Percentiles rank a stretch among this genome's conserved stretches.
Evolutionary conservation across 2,329 filamentous ascomycete genomes (phyloP).

Genomic region (Teratosphaeria viscida): DNA sequence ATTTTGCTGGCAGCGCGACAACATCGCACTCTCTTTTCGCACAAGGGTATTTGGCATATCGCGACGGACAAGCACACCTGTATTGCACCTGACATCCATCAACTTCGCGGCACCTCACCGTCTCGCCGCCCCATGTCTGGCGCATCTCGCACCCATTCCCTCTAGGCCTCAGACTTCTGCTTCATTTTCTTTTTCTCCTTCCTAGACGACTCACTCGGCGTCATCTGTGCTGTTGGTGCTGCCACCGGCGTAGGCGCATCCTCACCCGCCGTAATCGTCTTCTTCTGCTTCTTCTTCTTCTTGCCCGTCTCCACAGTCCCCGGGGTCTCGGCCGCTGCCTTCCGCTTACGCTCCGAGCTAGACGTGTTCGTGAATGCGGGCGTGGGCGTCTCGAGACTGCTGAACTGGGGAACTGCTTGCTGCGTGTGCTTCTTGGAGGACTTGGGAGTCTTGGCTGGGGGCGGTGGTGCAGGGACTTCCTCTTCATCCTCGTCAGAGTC

Average conservation of each 20-base stretch:
- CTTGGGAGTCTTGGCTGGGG: constrained; percentile 5
- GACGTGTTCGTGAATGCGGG: constrained; percentile 8
- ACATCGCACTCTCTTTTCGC: neutral
- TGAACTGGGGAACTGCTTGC: constrained; percentile 9
- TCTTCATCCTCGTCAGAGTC: constrained; percentile 22
- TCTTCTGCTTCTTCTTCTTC: constrained; percentile 21
- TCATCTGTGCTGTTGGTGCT: constrained; percentile 23
- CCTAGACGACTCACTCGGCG: constrained; percentile 9
- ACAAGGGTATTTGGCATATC: neutral
- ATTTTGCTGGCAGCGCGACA: neutral
- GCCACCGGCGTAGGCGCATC: constrained; percentile 21
- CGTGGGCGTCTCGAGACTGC: constrained; percentile 12
- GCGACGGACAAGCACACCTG: neutral
- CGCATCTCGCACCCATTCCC: neutral
- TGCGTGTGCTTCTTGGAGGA: constrained; percentile 25
- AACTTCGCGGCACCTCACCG: neutral
- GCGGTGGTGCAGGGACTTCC: constrained; percentile 20
- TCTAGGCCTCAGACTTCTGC: constrained; percentile 18
- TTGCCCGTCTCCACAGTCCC: constrained; percentile 12
- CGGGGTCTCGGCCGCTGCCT: constrained; percentile 10
- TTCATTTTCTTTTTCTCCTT: constrained; percentile 25
- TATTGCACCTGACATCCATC: neutral
- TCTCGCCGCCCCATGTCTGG: neutral
- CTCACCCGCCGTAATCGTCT: constrained; percentile 13
- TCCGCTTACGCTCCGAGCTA: constrained; percentile 21